These are phyloP conservation scores for Chlamydomonas incerta DNA, from an alignment of 139 green algal species.

Conservation along the genomic window DNA sequence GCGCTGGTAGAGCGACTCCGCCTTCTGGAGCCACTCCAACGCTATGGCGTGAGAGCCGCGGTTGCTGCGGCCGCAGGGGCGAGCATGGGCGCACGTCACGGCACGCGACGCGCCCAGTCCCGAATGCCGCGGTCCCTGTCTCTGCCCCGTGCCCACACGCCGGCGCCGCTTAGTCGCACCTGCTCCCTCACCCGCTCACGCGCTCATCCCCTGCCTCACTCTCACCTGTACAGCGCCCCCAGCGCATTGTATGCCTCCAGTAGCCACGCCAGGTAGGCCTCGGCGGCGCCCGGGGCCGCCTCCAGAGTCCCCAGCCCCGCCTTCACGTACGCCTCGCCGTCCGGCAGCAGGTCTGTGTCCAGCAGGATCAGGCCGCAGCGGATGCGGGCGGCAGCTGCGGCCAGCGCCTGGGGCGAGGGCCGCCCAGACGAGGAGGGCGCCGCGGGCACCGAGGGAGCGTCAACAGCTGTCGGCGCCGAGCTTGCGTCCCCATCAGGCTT, in stretches of 20 bases:
- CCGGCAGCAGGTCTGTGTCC: constrained; percentile 62
- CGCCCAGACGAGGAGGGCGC: too few species aligned
- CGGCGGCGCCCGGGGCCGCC: background rate
- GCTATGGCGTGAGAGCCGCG: constrained; percentile 15
- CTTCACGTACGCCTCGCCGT: constrained; percentile 44
- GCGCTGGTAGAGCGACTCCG: constrained; percentile 41
- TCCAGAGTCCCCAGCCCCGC: constrained; percentile 35
- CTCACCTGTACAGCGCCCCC: constrained; percentile 52
- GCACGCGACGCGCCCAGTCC: too few species aligned
- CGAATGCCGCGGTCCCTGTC: too few species aligned
- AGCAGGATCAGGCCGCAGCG: constrained; percentile 59
- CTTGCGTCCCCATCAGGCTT: background rate
- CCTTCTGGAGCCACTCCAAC: constrained; percentile 39
- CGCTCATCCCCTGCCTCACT: too few species aligned
- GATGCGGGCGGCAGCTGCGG: constrained; percentile 23
- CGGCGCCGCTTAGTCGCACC: too few species aligned
- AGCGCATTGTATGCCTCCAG: constrained; percentile 62
- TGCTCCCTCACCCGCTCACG: background rate
- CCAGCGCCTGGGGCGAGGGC: constrained; percentile 7
- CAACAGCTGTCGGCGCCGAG: background rate
- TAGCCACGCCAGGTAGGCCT: constrained; percentile 9
- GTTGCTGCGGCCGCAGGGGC: background rate
- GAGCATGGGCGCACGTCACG: too few species aligned
- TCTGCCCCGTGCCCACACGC: background rate
- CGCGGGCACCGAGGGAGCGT: background rate